A percentile compares a stretch with the other conserved stretches of the same genome.
These are phyloP conservation scores for Penicillium verrucosum DNA, from an alignment of 2,329 filamentous ascomycete genomes.

Conservation along the genomic window DNA sequence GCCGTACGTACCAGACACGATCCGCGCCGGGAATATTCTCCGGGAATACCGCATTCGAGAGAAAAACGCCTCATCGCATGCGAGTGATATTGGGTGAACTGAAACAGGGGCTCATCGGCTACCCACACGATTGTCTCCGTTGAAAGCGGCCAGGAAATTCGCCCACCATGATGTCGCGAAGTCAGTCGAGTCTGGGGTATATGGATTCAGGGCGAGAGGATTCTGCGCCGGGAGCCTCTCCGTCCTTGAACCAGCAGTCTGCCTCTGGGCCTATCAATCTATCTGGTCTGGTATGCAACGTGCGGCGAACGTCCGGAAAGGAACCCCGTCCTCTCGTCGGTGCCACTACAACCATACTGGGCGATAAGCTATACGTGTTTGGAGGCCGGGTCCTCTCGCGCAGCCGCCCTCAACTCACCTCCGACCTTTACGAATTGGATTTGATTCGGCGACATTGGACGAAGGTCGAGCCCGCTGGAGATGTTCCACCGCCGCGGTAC, in stretches of 20 bases:
- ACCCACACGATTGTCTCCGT: neutral
- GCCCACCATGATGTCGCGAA: conserved; percentile 37
- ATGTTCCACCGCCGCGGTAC: conserved; percentile 86
- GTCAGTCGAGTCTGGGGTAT: conserved; percentile 39
- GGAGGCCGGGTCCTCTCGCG: conserved; percentile 84
- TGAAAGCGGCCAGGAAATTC: conserved; percentile 10
- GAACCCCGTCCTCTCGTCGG: conserved; percentile 91
- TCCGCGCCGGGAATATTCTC: conserved; percentile 1
- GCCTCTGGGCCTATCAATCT: conserved; percentile 55
- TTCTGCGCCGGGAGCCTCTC: conserved; percentile 28
- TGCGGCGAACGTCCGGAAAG: conserved; percentile 78
- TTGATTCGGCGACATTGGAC: conserved; percentile 90
- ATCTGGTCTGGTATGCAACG: conserved; percentile 66
- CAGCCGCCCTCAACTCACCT: conserved; percentile 77
- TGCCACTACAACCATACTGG: conserved; percentile 89
- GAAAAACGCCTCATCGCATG: neutral
- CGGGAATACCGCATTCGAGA: neutral
- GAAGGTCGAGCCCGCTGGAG: conserved; percentile 77
- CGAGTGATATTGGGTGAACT: neutral
- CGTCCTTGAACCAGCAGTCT: conserved; percentile 28
- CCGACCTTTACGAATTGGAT: conserved; percentile 90
- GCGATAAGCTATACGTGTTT: conserved; percentile 96
- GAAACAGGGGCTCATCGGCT: conserved; percentile 2
- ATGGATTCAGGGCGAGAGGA: conserved; percentile 35
- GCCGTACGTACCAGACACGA: neutral